A percentile compares a stretch with the other conserved stretches of the same genome.
Conservation (phyloP, 345 rosid species). For the Citrus trifoliata region DNA sequence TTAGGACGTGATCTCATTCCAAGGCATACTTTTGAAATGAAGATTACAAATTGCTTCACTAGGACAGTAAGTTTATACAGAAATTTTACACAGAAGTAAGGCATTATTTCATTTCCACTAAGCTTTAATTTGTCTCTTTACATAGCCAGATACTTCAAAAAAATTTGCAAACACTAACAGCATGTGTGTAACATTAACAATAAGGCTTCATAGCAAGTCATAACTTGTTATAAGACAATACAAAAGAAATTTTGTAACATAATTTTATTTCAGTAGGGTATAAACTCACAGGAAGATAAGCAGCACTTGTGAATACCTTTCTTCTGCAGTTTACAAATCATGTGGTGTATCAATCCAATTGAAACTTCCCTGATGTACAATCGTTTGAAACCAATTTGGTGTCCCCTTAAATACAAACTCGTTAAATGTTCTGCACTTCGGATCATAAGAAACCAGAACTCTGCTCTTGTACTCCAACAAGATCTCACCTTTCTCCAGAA, state of each 20-base stretch:
- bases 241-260: neutral
- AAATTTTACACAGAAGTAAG: neutral
- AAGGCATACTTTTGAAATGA: too few relatives aligned
- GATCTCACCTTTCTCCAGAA: constrained; percentile 63
- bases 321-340: constrained; percentile 19
- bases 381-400: constrained; percentile 74
- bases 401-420: constrained; percentile 55
- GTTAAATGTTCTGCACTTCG: constrained; percentile 52
- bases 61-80: neutral
- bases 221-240: neutral
- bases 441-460: constrained; percentile 66
- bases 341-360: constrained; percentile 55
- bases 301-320: neutral
- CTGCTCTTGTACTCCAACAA: constrained; percentile 80
- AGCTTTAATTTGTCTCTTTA: neutral
- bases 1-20: neutral
- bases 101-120: neutral
- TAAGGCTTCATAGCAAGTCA: neutral
- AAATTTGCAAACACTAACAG: neutral
- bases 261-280: constrained; percentile 19
- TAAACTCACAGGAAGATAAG: constrained; percentile 17
- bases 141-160: neutral
- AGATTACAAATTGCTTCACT: neutral
- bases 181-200: neutral
- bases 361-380: constrained; percentile 67